Evolutionary conservation across 2,329 filamentous ascomycete species (phyloP), one percentile per base, ranked within the genome.

Genomic region (Scytalidium lignicola): DNA sequence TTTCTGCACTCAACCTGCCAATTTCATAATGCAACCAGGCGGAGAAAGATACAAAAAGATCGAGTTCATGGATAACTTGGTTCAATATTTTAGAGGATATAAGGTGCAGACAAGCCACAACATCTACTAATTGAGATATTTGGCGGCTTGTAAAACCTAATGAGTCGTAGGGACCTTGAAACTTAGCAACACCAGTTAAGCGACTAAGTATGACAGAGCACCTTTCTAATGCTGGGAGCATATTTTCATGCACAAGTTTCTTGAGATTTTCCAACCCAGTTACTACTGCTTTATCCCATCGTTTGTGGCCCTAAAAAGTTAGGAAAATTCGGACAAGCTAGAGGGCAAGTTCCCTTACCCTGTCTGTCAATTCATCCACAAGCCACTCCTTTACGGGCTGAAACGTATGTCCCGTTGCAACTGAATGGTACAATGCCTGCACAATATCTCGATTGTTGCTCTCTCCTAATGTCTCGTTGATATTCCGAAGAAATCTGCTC

Each of bases 251-350:
- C 0, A 90, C 75, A 12, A 97, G 75, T 46, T 81, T 79, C 44
- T 90, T 81, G 9, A 97, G 76, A 47, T 82, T 85, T 51, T 88
- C 83, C 18, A 96, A 84, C 1, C 90, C 89, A 3, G 82, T 81
- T 1, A 80, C 77, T 2, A 95, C 86, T 5, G 88, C 85, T 62
- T 92, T 95, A 55, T 97, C 91, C 93, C 93, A 99, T 44, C 93
- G 78, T 68, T 96, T 96, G 60, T 95, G 88, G 0, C 90, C 90
- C 86, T 17, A 1, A 18, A 15, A 23, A 50, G 55, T 61, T 43
- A 59, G 50, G 23, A 22, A 48, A 44, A 42, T 44, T 41, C 13
- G 39, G 44, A 13, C 9, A 19, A 18, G 41, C 32, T 20, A 22
- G 18, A 28, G 19, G 41, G n/a, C n/a, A 10, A 41, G 42, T 23